Percentiles rank a stretch among this genome's conserved stretches.
Evolutionary conservation across 2,329 filamentous ascomycete genomes (phyloP).

Genomic region (Colletotrichum euphorbiae): DNA sequence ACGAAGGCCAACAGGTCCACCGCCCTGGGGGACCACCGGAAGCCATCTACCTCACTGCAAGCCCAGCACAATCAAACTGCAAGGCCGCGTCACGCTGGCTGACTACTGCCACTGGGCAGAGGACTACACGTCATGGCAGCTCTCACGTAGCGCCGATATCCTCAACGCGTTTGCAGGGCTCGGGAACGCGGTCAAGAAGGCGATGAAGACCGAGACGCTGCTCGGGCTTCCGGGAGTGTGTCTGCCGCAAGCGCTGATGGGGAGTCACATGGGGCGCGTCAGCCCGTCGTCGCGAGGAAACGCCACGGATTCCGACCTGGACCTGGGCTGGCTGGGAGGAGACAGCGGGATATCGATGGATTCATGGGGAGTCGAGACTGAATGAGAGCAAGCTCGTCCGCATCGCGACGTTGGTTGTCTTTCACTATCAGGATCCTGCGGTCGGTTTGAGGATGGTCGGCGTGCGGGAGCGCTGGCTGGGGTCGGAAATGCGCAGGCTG

Average conservation of each 20-base stretch:
- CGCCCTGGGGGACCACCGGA: slow-evolving; percentile 13
- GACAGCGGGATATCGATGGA: slow-evolving; percentile 6
- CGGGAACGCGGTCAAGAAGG: slow-evolving; percentile 14
- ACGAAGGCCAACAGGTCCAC: background rate
- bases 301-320: slow-evolving; percentile 20
- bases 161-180: slow-evolving; percentile 36
- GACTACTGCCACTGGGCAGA: slow-evolving; percentile 55
- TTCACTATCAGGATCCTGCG: slow-evolving; percentile 1
- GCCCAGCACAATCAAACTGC: slow-evolving; percentile 1
- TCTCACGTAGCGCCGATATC: slow-evolving; percentile 28
- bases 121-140: slow-evolving; percentile 50
- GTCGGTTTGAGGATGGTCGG: background rate
- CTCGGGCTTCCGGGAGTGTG: slow-evolving; percentile 15
- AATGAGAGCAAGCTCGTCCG: slow-evolving; percentile 15
- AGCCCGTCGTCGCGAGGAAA: background rate
- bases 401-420: slow-evolving; percentile 14
- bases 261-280: slow-evolving; percentile 17
- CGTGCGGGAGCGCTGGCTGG: slow-evolving; percentile 23
- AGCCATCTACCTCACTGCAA: background rate
- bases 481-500: background rate
- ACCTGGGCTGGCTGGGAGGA: slow-evolving; percentile 26
- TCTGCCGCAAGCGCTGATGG: slow-evolving; percentile 24
- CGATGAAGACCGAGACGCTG: background rate
- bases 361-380: slow-evolving; percentile 1
- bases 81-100: slow-evolving; percentile 42